These are phyloP conservation scores for Gilbertella persicaria DNA, from an alignment of 371 early-diverging fungal genomes.

Conservation along the genomic window DNA sequence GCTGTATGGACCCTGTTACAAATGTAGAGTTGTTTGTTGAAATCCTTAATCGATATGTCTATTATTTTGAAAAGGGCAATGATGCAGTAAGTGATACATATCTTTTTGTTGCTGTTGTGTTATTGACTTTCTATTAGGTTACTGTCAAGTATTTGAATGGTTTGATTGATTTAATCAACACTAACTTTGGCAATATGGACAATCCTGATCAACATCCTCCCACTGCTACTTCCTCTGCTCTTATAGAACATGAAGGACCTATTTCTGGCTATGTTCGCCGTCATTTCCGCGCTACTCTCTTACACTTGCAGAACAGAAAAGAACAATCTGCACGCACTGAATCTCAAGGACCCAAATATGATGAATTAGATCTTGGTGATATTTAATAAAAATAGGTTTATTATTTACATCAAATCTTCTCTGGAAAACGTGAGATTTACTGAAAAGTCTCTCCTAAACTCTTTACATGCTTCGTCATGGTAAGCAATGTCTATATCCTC, in stretches of 20 bases:
- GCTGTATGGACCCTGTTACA: constrained; percentile 82
- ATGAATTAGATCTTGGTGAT: constrained; percentile 30
- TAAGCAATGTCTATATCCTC: constrained; percentile 36
- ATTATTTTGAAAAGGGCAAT: constrained; percentile 84
- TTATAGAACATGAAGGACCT: constrained; percentile 54
- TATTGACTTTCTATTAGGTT: constrained; percentile 31
- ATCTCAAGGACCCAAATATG: constrained; percentile 26
- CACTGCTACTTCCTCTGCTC: constrained; percentile 60
- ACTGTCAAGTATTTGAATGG: constrained; percentile 87
- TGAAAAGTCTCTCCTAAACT: constrained; percentile 27
- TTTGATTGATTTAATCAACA: constrained; percentile 85
- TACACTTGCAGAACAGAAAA: constrained; percentile 48
- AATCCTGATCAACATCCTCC: constrained; percentile 65
- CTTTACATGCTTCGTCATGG: constrained; percentile 17
- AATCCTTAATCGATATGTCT: constrained; percentile 85
- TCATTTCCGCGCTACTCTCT: constrained; percentile 65
- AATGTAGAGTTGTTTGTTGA: constrained; percentile 89
- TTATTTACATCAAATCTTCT: background rate
- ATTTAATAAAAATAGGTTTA: no score
- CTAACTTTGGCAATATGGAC: constrained; percentile 70
- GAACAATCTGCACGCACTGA: constrained; percentile 27
- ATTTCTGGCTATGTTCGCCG: constrained; percentile 63
- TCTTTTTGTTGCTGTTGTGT: background rate
- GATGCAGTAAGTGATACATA: constrained; percentile 60
- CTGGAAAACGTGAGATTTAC: constrained; percentile 25